A percentile compares a stretch with the other conserved stretches of the same genome.
phyloP scores from a whole-genome alignment of 768 basidiomycete species.

The Hydnum rufescens region DNA sequence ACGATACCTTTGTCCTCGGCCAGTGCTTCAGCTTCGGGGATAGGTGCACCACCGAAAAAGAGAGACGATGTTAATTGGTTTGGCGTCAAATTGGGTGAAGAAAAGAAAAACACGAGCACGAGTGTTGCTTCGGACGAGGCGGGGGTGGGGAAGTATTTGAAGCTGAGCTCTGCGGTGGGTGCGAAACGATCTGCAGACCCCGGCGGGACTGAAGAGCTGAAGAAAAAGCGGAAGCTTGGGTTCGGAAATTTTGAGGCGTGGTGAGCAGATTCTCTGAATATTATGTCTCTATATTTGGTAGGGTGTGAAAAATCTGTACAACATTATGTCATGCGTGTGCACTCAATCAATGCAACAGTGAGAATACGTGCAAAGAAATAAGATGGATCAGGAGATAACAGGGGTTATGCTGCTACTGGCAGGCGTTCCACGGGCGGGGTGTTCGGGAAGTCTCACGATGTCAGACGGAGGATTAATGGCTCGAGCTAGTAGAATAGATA shows the following conservation, averaged over 20 bases:
- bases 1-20: background rate
- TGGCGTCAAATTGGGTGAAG: slow-evolving; percentile 56
- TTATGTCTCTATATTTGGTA: too few species aligned
- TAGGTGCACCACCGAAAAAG: slow-evolving; percentile 22
- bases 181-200: slow-evolving; percentile 22
- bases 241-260: slow-evolving; percentile 70
- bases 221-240: slow-evolving; percentile 68
- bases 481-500: too few species aligned
- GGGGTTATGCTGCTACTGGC: too few species aligned
- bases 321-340: too few species aligned
- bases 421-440: too few species aligned
- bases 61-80: slow-evolving; percentile 63
- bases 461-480: too few species aligned
- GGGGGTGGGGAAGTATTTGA: slow-evolving; percentile 68
- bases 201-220: slow-evolving; percentile 28
- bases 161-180: slow-evolving; percentile 8
- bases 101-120: slow-evolving; percentile 18
- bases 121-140: slow-evolving; percentile 14
- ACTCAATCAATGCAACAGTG: too few species aligned
- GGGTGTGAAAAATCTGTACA: too few species aligned
- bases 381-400: too few species aligned
- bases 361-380: too few species aligned
- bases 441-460: too few species aligned
- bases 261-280: background rate
- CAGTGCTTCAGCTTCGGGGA: background rate